A percentile compares a stretch with the other conserved stretches of the same genome.
Conservation (phyloP, 306 rosid species). For the Vicia faba region DNA sequence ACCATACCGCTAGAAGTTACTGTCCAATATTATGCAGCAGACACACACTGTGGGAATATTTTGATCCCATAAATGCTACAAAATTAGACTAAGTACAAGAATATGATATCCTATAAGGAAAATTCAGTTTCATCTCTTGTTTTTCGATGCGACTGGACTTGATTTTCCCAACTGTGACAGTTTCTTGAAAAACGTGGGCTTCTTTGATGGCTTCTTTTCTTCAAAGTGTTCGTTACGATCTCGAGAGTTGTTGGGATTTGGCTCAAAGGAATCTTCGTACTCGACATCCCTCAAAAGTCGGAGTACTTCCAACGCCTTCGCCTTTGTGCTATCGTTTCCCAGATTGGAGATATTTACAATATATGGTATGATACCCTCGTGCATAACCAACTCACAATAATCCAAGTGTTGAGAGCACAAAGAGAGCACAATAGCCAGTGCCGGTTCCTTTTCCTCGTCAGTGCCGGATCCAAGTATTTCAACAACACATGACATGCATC, state of each 20-base stretch:
- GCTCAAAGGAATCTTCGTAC: constrained; percentile 27
- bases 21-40: constrained; percentile 28
- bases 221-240: constrained; percentile 30
- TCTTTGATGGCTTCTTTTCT: constrained; percentile 55
- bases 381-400: constrained; percentile 69
- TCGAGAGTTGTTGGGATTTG: constrained; percentile 33
- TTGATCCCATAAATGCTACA: constrained; percentile 22
- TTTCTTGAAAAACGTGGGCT: constrained; percentile 48
- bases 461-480: constrained; percentile 53
- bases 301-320: constrained; percentile 59
- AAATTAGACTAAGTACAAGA: constrained; percentile 19
- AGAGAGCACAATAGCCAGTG: constrained; percentile 71
- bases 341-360: constrained; percentile 56
- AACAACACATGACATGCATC: constrained; percentile 68
- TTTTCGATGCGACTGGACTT: constrained; percentile 35
- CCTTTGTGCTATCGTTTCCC: constrained; percentile 61
- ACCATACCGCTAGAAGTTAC: constrained; percentile 28
- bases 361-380: constrained; percentile 73
- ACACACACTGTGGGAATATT: constrained; percentile 12
- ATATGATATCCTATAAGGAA: constrained; percentile 11
- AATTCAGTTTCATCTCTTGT: constrained; percentile 45
- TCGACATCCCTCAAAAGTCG: constrained; percentile 62
- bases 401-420: constrained; percentile 74
- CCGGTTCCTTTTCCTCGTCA: constrained; percentile 63
- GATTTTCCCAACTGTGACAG: constrained; percentile 45